phyloP scores from a whole-genome alignment of 345 rosid species.

The Eucalyptus victrix region DNA sequence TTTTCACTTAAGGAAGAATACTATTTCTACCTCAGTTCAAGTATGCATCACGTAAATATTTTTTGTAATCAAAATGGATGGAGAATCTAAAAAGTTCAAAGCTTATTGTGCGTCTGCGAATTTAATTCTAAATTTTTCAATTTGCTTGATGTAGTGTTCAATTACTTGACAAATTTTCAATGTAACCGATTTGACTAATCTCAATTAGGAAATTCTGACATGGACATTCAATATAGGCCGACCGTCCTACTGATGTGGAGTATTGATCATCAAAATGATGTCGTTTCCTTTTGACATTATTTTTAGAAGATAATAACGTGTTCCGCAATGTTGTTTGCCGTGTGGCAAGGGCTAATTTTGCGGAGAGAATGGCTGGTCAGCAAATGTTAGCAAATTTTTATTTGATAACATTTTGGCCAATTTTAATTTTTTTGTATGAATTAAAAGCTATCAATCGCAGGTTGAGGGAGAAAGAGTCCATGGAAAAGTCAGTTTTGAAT shows the following conservation, averaged over 20 bases:
- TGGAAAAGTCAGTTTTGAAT: not conserved
- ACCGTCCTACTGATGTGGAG: too few relatives aligned
- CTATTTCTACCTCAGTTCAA: not conserved
- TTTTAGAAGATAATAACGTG: not conserved
- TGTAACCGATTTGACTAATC: fast-evolving
- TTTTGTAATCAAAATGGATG: not conserved
- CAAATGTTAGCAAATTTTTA: not conserved
- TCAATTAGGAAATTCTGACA: fast-evolving
- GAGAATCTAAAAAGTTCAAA: not conserved
- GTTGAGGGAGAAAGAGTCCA: not conserved
- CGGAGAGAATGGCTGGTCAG: not conserved
- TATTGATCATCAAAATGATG: not conserved
- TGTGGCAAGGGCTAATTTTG: not conserved
- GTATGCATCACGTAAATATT: not conserved
- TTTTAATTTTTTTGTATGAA: not conserved
- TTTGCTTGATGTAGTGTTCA: not conserved
- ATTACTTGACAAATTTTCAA: fast-evolving
- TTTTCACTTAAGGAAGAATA: not conserved
- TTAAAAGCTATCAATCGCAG: not conserved
- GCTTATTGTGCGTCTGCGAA: fast-evolving
- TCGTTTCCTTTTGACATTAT: not conserved
- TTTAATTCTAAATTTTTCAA: not conserved
- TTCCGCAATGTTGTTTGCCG: not conserved
- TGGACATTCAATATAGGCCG: fast-evolving
- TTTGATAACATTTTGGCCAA: not conserved